Evolutionary conservation across 306 rosid species (phyloP).

Genomic region (Rosa chinensis): DNA sequence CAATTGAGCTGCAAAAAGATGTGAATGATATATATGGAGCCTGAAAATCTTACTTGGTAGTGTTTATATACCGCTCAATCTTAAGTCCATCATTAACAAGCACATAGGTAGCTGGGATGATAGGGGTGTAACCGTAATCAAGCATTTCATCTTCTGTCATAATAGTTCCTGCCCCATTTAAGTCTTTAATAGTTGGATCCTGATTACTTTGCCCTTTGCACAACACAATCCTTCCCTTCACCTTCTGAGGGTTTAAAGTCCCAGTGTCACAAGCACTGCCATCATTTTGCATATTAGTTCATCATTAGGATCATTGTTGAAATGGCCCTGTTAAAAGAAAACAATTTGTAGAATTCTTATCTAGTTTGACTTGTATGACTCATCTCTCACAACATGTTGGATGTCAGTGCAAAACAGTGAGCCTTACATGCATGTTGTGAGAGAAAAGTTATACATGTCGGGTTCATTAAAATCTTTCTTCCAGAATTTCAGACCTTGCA

Average conservation of each 20-base stretch:
- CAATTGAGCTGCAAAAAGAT: not conserved
- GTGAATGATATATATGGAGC: not conserved
- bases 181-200: constrained; percentile 44
- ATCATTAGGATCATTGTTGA: not conserved
- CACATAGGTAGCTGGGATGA: constrained; percentile 49
- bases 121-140: constrained; percentile 42
- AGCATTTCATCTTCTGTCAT: constrained; percentile 29
- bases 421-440: not conserved
- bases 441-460: not conserved
- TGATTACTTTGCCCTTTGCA: constrained; percentile 43
- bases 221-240: constrained; percentile 68
- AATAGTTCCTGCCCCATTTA: constrained; percentile 62
- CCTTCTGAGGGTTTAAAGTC: constrained; percentile 47
- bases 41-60: constrained; percentile 51
- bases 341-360: not conserved
- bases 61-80: constrained; percentile 61
- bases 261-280: constrained; percentile 68
- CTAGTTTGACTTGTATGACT: not conserved
- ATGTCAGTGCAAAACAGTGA: not conserved
- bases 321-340: not conserved
- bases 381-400: not conserved
- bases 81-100: constrained; percentile 33
- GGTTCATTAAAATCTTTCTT: not conserved
- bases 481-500: constrained; percentile 39
- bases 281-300: constrained; percentile 1